A percentile compares a stretch with the other conserved stretches of the same genome.
These are phyloP conservation scores for Salix suchowensis DNA, from an alignment of 345 rosid species.

Conservation along the genomic window DNA sequence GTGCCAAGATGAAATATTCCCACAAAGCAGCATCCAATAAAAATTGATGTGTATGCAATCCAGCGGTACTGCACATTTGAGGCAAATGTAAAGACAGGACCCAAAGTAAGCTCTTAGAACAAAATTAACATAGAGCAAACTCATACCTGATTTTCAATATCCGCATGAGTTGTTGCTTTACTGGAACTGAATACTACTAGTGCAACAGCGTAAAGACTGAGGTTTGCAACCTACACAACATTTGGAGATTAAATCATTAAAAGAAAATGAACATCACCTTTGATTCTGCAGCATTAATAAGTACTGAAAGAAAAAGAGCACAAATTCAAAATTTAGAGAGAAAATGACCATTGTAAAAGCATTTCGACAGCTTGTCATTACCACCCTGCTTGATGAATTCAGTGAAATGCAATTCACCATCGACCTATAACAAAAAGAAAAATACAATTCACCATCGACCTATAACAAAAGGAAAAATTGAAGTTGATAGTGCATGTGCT, in stretches of 20 bases:
- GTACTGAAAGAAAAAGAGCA: background rate
- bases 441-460: constrained; percentile 61
- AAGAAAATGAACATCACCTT: constrained; percentile 6
- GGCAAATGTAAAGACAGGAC: constrained; percentile 15
- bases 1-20: constrained; percentile 73
- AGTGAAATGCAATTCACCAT: constrained; percentile 87
- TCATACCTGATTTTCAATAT: constrained; percentile 71
- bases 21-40: constrained; percentile 81
- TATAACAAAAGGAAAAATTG: constrained; percentile 24
- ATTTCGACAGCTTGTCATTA: constrained; percentile 82
- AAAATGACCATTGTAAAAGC: constrained; percentile 84
- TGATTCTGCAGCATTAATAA: background rate
- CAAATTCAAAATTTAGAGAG: background rate
- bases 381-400: constrained; percentile 86
- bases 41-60: constrained; percentile 81
- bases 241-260: background rate
- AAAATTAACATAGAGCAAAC: background rate
- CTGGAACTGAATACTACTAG: constrained; percentile 54
- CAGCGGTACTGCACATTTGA: constrained; percentile 64
- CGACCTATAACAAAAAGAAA: constrained; percentile 51
- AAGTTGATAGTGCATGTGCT: background rate
- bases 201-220: constrained; percentile 79
- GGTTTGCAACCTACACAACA: constrained; percentile 71
- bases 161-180: constrained; percentile 45
- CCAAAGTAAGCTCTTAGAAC: constrained; percentile 4